Evolutionary conservation across 441 rosid species (phyloP), one percentile per base, ranked within the genome.

Genomic region (Raphanus hybrid): DNA sequence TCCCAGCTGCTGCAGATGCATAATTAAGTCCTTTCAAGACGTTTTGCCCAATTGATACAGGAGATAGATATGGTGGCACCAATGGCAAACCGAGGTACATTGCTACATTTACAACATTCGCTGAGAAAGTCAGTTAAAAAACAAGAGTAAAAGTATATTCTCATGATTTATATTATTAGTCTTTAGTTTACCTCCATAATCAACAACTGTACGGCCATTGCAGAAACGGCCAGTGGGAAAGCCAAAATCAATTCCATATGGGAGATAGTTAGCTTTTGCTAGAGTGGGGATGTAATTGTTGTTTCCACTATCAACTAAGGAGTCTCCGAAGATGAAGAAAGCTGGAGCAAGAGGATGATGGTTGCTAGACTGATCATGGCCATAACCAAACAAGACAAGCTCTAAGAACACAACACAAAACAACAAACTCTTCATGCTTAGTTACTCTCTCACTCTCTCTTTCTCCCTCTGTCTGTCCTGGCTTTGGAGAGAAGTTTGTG

Each of bases 1-100:
- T 83, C 37, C 84, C 82, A 69, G 86, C 86, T 60, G 86, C 86
- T 63, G 82, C 82, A 58, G 86, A 83, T 61, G 84, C 81, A 72
- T 81, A 78, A 81, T 83, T 83, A 60, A 83, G 58, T 39, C 84
- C 82, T 41, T 60, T 75, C 68, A 81, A 26, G 52, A 59, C 71
- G 20, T 43, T 81, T 61, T 29, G 11, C 12, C 79, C 79, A 23
- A 72, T 55, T 20, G 82, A 75, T 16, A 70, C 34, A 23, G 82
- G 78, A 75, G 82, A 84, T 45, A 75, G 73, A 48, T 18, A 78
- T 29, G 82, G 82, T 71, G 84, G 84, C 43, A 78, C 67, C 32
- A 83, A 58, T 41, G 86, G 82, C 74, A 83, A 73, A 12, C 81
- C 74, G 10, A 80, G 77, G 69, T 75, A 75, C 52, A 12, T 70